Evolutionary conservation across 257 asterid genomes (phyloP), one percentile per base, ranked within the genome.

Genomic region (Salvia splendens): DNA sequence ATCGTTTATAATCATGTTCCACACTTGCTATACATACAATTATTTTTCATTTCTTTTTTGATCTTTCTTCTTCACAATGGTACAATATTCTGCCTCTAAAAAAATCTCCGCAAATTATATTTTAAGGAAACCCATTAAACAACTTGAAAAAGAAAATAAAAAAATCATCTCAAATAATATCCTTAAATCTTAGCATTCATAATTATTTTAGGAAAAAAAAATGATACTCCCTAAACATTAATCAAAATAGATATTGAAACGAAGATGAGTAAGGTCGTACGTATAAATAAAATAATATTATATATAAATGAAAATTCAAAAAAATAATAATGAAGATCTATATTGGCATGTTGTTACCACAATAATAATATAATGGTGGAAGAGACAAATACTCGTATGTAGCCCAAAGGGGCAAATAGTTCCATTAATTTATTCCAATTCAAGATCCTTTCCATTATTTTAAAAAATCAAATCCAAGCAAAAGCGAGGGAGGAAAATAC

Each of bases 331-430:
- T 53, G 58, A 48, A 71, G 14, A 50, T 16, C 16, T 8, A 40
- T 45, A 11, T 33, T 12, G 33, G 57, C 48, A 49, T 70, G 68
- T 71, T 70, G 68, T 71, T 51, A 54, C 40, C 57, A 17, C 11
- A 66, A 66, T 45, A 61, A 33, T 33, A 33, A 33, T 33, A 1
- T 43, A 65, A 40, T 67, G 62, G 67, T 69, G 49, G 49, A 69
- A 73, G 57, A 14, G 70, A 16, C 73, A 71, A 45, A 36, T 16
- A 47, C 52, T 56, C 45, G 0, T 24, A 24, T 20, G 54, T 48
- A 69, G 60, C 82, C 47, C 61, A 64, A 73, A 78, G 74, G 42
- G 79, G 68, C 82, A 73, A 52, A 78, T 28, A 20, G 45, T 51
- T 69, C 62, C 24, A 57, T 6, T 61, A 30, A 52, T 68, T 65